These are phyloP conservation scores for Rhodotorula sp. DNA, from an alignment of 1,284 basidiomycete species.

Conservation along the genomic window DNA sequence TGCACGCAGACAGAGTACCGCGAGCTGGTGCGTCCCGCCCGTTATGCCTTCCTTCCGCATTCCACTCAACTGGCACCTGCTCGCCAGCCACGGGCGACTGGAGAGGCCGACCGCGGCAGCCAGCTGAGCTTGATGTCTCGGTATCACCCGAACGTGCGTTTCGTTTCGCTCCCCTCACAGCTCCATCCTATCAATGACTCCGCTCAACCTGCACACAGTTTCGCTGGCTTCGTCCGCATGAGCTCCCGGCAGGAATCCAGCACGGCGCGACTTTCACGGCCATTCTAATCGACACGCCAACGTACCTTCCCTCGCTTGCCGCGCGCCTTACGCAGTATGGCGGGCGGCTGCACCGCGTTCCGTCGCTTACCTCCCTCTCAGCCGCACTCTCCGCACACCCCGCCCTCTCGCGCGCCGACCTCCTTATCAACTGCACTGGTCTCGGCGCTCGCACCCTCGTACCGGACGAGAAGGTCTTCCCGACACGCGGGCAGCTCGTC, in stretches of 20 bases:
- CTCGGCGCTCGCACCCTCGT: constrained; percentile 51
- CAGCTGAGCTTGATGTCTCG: constrained; percentile 25
- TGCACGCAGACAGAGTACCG: constrained; percentile 65
- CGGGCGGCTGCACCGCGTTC: constrained; percentile 60
- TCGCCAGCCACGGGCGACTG: constrained; percentile 1
- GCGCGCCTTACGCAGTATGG: constrained; percentile 64
- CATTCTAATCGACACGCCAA: constrained; percentile 66
- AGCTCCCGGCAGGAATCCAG: constrained; percentile 56
- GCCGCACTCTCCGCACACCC: constrained; percentile 6
- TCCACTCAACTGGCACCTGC: neutral
- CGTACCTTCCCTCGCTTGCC: constrained; percentile 69
- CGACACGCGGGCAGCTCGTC: constrained; percentile 61
- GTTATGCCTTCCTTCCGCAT: neutral
- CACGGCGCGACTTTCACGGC: constrained; percentile 64
- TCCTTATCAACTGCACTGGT: constrained; percentile 42
- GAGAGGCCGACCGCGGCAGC: constrained; percentile 12
- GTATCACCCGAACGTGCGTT: constrained; percentile 31
- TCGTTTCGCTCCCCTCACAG: neutral
- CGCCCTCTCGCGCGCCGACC: neutral
- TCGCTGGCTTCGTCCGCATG: constrained; percentile 55
- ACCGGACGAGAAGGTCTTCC: constrained; percentile 58
- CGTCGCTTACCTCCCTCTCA: constrained; percentile 33
- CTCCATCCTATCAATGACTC: neutral
- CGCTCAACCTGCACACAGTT: constrained; percentile 55
- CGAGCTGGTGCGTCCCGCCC: constrained; percentile 49